Evolutionary conservation across 164 flowering plant species (phyloP), one percentile per base, ranked within the genome.

Genomic region (Kalanchoe fedtschenkoi): DNA sequence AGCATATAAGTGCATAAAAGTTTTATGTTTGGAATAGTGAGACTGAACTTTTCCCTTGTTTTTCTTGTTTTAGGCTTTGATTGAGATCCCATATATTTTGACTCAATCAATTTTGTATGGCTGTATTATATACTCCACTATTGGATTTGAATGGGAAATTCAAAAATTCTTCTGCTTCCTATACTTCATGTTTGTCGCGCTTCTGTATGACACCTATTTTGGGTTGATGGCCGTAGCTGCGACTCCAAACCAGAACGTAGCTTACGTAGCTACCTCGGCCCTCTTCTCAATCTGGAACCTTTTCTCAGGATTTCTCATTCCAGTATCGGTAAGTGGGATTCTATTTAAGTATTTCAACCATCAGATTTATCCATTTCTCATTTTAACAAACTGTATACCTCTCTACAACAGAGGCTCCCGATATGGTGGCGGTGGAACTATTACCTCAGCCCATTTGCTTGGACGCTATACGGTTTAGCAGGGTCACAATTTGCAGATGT

Each of bases 301-400:
- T 56, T 71, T 71, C 47, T 63, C 70, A 5, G 74, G 74, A 21
- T 63, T 63, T 35, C 6, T 67, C 3, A 60, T 71, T 15, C 74
- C 74, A 34, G 14, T 42, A 42, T 13, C 46, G 46, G 46, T 42
- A 19, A 42, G 46, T 42, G n/a, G n/a, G n/a, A n/a, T n/a, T n/a
- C n/a, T n/a, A n/a, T n/a, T n/a, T n/a, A n/a, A n/a, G n/a, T n/a
- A n/a, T n/a, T n/a, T n/a, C n/a, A n/a, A n/a, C n/a, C n/a, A n/a
- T n/a, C n/a, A n/a, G n/a, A n/a, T n/a, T n/a, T n/a, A n/a, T n/a
- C n/a, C n/a, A n/a, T n/a, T n/a, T n/a, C n/a, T n/a, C n/a, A n/a
- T 35, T 35, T 35, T 35, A 5, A 35, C 38, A 5, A 35, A 35
- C 38, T 35, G 38, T 35, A 10, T 10, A 35, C 38, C 38, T 5